phyloP scores from a whole-genome alignment of 768 basidiomycete species.

The Boletus pseudopeckii region DNA sequence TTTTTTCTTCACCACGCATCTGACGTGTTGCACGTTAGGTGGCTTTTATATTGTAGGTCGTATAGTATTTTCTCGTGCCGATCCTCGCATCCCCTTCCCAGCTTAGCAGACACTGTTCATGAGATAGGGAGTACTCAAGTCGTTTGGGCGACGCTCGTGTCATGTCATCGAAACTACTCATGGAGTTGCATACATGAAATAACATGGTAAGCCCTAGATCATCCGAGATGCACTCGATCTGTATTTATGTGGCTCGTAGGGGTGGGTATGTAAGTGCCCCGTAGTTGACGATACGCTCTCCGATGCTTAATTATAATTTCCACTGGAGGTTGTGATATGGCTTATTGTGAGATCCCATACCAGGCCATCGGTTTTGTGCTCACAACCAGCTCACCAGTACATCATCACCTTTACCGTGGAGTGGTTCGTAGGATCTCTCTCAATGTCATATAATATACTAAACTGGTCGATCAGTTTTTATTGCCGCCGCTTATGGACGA shows the following conservation, averaged over 20 bases:
- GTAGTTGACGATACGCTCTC: background rate
- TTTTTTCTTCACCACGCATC: background rate
- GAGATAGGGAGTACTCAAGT: background rate
- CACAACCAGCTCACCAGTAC: background rate
- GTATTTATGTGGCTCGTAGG: background rate
- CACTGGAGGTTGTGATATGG: background rate
- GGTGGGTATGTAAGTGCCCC: conserved; percentile 4
- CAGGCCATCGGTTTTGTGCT: background rate
- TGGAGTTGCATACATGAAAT: background rate
- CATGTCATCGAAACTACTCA: background rate
- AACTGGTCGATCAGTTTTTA: conserved; percentile 8
- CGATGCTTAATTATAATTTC: background rate
- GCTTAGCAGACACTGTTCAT: conserved; percentile 5
- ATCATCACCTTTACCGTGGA: background rate
- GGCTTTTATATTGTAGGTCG: background rate
- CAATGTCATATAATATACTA: background rate
- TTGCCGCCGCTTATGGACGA: conserved; percentile 13
- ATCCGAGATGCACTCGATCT: background rate
- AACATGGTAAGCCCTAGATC: background rate
- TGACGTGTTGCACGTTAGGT: conserved; percentile 3
- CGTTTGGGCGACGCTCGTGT: background rate
- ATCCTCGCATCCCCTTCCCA: background rate
- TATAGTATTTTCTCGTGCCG: background rate
- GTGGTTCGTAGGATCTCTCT: background rate
- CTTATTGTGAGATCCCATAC: background rate